Conservation (phyloP, 139 green algal species). For the Picochlorum sp. region DNA sequence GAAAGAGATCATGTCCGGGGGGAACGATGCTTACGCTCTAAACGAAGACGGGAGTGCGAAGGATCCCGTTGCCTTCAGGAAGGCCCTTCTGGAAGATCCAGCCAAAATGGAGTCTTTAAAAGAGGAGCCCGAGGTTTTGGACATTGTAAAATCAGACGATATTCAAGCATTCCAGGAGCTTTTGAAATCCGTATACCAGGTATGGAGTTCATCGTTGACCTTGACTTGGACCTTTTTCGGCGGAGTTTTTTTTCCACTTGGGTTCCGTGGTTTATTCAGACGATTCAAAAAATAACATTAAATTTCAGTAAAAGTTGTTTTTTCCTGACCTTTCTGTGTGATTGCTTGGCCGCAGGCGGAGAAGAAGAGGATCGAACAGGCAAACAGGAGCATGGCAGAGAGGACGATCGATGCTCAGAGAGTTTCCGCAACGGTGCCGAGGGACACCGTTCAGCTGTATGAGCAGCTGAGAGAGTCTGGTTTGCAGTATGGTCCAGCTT, state of each 20-base stretch:
- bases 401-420: slow-evolving; percentile 79
- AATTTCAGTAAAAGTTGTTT: background rate
- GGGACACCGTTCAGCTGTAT: slow-evolving; percentile 59
- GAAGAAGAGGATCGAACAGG: slow-evolving; percentile 30
- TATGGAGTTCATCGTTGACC: slow-evolving; percentile 1
- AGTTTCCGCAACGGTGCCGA: slow-evolving; percentile 53
- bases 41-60: slow-evolving; percentile 52
- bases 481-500: slow-evolving; percentile 81
- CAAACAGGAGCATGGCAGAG: slow-evolving; percentile 43
- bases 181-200: slow-evolving; percentile 45
- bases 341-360: slow-evolving; percentile 35
- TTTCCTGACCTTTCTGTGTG: background rate
- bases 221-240: too few relatives aligned
- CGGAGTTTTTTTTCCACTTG: background rate
- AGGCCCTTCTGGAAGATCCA: slow-evolving; percentile 38
- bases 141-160: slow-evolving; percentile 49
- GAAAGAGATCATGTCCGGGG: too few relatives aligned
- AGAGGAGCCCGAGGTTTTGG: slow-evolving; percentile 39
- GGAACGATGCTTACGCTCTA: slow-evolving; percentile 37
- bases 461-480: slow-evolving; percentile 60
- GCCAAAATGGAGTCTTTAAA: slow-evolving; percentile 37
- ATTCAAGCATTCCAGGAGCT: slow-evolving; percentile 53
- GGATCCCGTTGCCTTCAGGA: slow-evolving; percentile 51
- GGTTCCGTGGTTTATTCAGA: background rate
- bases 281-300: background rate